These are phyloP conservation scores for Forsythia viridissima DNA, from an alignment of 257 asterid genomes.

Conservation along the genomic window DNA sequence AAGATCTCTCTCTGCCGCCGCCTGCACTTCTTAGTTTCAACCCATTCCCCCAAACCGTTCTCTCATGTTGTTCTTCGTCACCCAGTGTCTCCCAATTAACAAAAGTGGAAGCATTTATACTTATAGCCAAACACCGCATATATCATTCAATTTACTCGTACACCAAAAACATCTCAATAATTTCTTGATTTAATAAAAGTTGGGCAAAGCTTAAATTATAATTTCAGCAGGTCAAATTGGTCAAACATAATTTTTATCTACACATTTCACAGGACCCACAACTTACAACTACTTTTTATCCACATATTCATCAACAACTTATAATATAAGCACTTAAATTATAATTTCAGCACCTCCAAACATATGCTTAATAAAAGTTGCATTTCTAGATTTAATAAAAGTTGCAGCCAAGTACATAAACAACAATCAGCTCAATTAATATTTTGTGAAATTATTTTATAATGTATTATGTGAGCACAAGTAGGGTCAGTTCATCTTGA, in stretches of 20 bases:
- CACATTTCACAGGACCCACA: too few relatives aligned
- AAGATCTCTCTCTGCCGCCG: too few relatives aligned
- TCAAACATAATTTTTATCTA: too few relatives aligned
- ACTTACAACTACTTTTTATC: too few relatives aligned
- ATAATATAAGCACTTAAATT: too few relatives aligned
- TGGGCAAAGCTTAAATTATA: too few relatives aligned
- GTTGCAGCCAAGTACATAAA: background rate
- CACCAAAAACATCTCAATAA: background rate
- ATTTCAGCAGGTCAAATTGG: too few relatives aligned
- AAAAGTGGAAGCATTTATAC: background rate
- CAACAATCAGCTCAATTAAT: background rate
- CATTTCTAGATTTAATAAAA: background rate
- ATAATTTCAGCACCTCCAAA: too few relatives aligned
- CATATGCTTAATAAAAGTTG: too few relatives aligned
- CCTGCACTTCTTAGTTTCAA: too few relatives aligned
- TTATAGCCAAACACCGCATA: background rate
- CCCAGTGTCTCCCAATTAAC: background rate
- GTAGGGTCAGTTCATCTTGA: background rate
- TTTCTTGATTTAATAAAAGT: background rate
- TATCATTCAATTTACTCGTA: background rate
- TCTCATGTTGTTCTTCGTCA: background rate
- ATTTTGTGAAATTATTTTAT: background rate
- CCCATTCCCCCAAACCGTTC: too few relatives aligned
- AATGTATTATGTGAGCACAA: background rate
- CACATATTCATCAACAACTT: too few relatives aligned